Conservation (phyloP, 2,329 filamentous ascomycete species). For the Sarocladium strictum region DNA sequence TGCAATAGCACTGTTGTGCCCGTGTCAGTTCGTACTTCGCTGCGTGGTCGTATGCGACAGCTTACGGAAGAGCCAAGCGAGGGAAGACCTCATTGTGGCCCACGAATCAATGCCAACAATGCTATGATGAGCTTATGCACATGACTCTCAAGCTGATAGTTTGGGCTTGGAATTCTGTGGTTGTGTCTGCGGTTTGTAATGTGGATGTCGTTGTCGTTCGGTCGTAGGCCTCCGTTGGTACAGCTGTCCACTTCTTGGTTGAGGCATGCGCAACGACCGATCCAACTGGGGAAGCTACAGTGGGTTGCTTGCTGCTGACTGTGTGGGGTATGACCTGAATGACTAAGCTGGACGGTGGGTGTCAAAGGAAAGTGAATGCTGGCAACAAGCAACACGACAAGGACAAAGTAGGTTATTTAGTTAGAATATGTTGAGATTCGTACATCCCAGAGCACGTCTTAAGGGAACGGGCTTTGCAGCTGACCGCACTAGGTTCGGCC, state of each 20-base stretch:
- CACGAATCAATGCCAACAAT: neutral
- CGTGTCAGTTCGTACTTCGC: slow-evolving; percentile 17
- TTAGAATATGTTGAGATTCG: too few relatives aligned
- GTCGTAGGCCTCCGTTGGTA: neutral
- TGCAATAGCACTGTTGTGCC: slow-evolving; percentile 39
- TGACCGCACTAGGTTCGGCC: too few relatives aligned
- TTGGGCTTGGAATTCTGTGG: neutral
- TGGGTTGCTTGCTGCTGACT: neutral
- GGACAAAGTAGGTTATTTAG: too few relatives aligned
- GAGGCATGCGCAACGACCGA: neutral
- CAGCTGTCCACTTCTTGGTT: slow-evolving; percentile 6
- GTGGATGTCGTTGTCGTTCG: neutral
- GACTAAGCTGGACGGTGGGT: neutral
- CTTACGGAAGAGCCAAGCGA: slow-evolving; percentile 38
- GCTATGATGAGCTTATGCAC: neutral
- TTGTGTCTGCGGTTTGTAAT: neutral
- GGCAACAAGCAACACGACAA: too few relatives aligned
- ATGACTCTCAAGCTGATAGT: neutral
- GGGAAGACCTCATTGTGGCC: slow-evolving; percentile 31
- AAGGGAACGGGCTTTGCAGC: too few relatives aligned
- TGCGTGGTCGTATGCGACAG: slow-evolving; percentile 10
- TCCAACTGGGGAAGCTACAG: slow-evolving; percentile 1
- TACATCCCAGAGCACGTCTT: too few relatives aligned
- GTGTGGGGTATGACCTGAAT: neutral
- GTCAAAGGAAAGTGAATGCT: neutral